phyloP scores from a whole-genome alignment of 441 rosid species.

The Adansonia madagascariensis region DNA sequence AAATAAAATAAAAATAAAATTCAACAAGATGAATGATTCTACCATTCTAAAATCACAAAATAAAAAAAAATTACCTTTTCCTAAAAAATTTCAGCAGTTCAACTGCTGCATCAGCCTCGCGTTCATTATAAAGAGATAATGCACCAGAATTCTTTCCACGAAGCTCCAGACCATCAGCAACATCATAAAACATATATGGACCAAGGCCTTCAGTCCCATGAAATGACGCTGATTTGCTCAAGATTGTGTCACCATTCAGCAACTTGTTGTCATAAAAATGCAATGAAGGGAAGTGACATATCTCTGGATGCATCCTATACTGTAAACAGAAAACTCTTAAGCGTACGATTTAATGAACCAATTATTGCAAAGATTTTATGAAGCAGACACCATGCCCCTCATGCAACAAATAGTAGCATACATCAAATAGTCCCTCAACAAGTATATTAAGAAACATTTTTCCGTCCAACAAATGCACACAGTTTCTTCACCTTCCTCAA shows the following conservation, averaged over 20 bases:
- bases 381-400: neutral
- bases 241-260: conserved; percentile 77
- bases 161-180: conserved; percentile 83
- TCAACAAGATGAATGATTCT: conserved; percentile 26
- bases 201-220: conserved; percentile 71
- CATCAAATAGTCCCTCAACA: neutral
- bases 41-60: conserved; percentile 19
- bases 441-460: neutral
- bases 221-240: conserved; percentile 70
- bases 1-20: conserved; percentile 11
- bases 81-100: conserved; percentile 73
- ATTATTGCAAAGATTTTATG: conserved; percentile 27
- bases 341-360: neutral
- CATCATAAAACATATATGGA: conserved; percentile 84
- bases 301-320: conserved; percentile 99
- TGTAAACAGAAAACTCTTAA: conserved; percentile 42
- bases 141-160: conserved; percentile 79
- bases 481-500: conserved; percentile 11
- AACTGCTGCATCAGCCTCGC: conserved; percentile 91
- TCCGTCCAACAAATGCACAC: neutral
- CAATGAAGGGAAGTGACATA: conserved; percentile 83
- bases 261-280: conserved; percentile 89
- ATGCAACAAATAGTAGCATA: conserved; percentile 1
- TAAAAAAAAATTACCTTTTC: conserved; percentile 48
- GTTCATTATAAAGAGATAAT: conserved; percentile 79